Conservation (phyloP, 2,329 filamentous ascomycete species). For the Pyricularia pennisetigena region DNA sequence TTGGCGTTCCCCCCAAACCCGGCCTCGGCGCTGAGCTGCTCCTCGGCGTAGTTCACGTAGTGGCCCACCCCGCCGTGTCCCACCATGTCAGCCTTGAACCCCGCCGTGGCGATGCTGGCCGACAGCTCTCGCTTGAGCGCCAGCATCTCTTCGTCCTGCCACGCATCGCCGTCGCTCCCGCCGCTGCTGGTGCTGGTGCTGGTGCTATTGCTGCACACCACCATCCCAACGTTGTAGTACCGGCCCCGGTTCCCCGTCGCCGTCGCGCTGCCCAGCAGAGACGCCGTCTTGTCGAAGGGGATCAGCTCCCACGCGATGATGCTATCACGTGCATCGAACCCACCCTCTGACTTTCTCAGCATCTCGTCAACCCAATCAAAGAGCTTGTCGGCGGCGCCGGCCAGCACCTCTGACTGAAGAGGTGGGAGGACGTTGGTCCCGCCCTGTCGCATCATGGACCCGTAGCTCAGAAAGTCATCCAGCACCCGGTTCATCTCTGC, state of each 20-base stretch:
- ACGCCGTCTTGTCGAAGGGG: background rate
- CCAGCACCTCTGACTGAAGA: background rate
- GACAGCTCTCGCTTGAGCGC: background rate
- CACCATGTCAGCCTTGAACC: background rate
- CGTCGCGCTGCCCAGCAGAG: background rate
- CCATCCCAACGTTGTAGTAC: conserved; percentile 3
- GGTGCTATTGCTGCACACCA: background rate
- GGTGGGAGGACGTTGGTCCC: background rate
- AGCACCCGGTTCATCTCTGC: conserved; percentile 25
- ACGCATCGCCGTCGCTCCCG: too few relatives aligned
- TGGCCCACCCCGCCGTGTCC: background rate
- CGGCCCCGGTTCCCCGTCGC: conserved; percentile 1
- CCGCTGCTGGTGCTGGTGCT: too few relatives aligned
- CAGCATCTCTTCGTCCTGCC: background rate
- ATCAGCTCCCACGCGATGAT: conserved; percentile 1
- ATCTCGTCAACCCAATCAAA: background rate
- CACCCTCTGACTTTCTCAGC: background rate
- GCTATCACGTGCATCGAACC: background rate
- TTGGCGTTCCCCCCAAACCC: conserved; percentile 1
- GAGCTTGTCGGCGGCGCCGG: background rate
- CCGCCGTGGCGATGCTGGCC: background rate
- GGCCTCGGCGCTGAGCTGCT: conserved; percentile 1
- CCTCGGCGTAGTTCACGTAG: background rate
- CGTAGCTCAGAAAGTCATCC: background rate
- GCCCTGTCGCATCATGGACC: background rate